phyloP scores from a whole-genome alignment of 352 stramenopile species.

The Phytophthora tubulina region DNA sequence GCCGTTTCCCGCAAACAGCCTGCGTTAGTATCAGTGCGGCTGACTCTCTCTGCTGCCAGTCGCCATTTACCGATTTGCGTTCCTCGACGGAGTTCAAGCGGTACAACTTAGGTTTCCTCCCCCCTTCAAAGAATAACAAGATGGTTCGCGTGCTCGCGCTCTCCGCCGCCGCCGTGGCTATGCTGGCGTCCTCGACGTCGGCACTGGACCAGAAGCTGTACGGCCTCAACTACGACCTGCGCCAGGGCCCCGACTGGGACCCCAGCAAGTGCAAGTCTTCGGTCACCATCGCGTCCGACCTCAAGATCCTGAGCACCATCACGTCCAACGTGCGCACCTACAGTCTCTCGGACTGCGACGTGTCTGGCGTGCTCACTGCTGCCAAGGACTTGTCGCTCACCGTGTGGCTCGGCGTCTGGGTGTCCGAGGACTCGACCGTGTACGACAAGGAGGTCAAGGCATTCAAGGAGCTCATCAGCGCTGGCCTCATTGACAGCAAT shows the following conservation, averaged over 20 bases:
- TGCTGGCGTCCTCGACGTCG: conserved; percentile 44
- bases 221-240: conserved; percentile 88
- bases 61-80: conserved; percentile 39
- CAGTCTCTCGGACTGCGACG: conserved; percentile 81
- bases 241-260: conserved; percentile 83
- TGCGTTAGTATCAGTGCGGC: conserved; percentile 9
- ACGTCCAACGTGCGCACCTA: conserved; percentile 87
- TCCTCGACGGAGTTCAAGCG: conserved; percentile 3
- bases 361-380: conserved; percentile 66
- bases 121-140: neutral
- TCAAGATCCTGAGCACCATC: conserved; percentile 72
- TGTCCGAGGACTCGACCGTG: conserved; percentile 68
- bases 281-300: conserved; percentile 71
- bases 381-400: conserved; percentile 78
- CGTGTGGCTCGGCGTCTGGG: conserved; percentile 88
- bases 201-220: conserved; percentile 82
- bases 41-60: conserved; percentile 20
- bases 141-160: conserved; percentile 44
- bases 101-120: conserved; percentile 23
- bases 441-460: conserved; percentile 74
- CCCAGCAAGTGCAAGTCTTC: conserved; percentile 77
- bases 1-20: conserved; percentile 25
- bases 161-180: conserved; percentile 36
- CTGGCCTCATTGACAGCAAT: conserved; percentile 76
- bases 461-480: conserved; percentile 69